Evolutionary conservation across 352 stramenopile species (phyloP).

Genomic region (Phytophthora chlamydospora): DNA sequence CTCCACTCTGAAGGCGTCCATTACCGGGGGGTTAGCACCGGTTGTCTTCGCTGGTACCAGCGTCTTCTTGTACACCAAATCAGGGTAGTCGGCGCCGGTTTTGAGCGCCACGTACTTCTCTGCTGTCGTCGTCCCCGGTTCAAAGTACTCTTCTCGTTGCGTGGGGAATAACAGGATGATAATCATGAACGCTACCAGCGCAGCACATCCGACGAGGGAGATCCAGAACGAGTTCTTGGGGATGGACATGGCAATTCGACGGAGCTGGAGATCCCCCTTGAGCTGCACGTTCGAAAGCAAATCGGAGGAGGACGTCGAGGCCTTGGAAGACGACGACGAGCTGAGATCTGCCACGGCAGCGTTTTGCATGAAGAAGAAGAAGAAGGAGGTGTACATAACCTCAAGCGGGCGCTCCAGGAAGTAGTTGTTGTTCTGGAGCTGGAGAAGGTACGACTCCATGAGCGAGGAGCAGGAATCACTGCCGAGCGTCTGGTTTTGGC

Average conservation of each 20-base stretch:
- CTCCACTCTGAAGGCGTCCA: slow-evolving; percentile 30
- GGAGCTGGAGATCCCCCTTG: slow-evolving; percentile 43
- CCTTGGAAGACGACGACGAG: slow-evolving; percentile 7
- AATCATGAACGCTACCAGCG: slow-evolving; percentile 29
- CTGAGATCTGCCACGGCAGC: slow-evolving; percentile 41
- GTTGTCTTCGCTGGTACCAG: slow-evolving; percentile 16
- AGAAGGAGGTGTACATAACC: slow-evolving; percentile 50
- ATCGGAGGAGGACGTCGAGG: slow-evolving; percentile 14
- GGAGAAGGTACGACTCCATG: slow-evolving; percentile 53
- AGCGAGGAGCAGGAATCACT: slow-evolving; percentile 43
- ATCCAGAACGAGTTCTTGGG: slow-evolving; percentile 39
- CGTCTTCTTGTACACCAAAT: slow-evolving; percentile 37
- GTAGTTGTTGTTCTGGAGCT: slow-evolving; percentile 49
- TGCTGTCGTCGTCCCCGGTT: slow-evolving; percentile 28
- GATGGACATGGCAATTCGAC: slow-evolving; percentile 39
- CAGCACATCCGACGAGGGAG: slow-evolving; percentile 32
- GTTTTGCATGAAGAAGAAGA: slow-evolving; percentile 52
- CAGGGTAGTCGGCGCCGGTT: slow-evolving; percentile 28
- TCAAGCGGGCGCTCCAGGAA: slow-evolving; percentile 43
- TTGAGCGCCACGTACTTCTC: slow-evolving; percentile 38
- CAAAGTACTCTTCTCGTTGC: slow-evolving; percentile 37
- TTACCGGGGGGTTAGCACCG: slow-evolving; percentile 6
- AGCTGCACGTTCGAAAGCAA: slow-evolving; percentile 36
- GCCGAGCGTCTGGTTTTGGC: slow-evolving; percentile 23
- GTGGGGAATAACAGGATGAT: slow-evolving; percentile 38